These are phyloP conservation scores for Arctostaphylos glauca DNA, from an alignment of 148 eudicot genomes.

Conservation along the genomic window DNA sequence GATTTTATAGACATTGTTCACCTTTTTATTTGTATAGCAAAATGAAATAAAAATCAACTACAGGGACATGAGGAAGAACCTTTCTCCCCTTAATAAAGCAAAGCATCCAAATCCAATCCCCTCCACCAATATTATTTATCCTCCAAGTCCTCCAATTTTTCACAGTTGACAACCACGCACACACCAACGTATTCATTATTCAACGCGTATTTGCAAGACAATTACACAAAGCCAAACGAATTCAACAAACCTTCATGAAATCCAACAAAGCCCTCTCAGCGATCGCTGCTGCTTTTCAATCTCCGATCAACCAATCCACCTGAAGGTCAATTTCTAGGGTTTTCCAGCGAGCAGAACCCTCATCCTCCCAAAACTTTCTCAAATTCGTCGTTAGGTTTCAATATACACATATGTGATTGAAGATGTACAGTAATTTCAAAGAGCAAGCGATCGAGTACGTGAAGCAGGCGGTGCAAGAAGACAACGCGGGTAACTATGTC, in stretches of 20 bases:
- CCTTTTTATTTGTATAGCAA: too few species aligned
- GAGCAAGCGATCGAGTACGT: constrained; percentile 97
- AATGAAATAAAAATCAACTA: too few species aligned
- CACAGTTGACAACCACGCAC: not conserved
- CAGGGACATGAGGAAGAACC: too few species aligned
- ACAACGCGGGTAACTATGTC: constrained; percentile 87
- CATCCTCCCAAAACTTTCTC: not conserved
- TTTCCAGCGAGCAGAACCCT: not conserved
- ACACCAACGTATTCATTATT: not conserved
- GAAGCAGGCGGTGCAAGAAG: constrained; percentile 83
- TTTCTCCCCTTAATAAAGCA: not conserved
- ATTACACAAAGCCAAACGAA: not conserved
- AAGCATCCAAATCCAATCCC: not conserved
- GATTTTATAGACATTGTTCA: too few species aligned
- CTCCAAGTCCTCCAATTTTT: not conserved
- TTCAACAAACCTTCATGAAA: not conserved
- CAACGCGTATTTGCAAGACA: not conserved
- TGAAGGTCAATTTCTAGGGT: constrained; percentile 8
- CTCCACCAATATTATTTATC: not conserved
- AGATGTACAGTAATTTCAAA: constrained; percentile 95
- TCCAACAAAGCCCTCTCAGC: not conserved
- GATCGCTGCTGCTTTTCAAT: not conserved
- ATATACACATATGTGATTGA: not conserved
- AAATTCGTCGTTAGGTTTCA: not conserved
- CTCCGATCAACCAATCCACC: not conserved